A percentile compares a stretch with the other conserved stretches of the same genome.
Evolutionary conservation across 2,329 filamentous ascomycete genomes (phyloP).

Genomic region (Fusarium brachygibbosum): DNA sequence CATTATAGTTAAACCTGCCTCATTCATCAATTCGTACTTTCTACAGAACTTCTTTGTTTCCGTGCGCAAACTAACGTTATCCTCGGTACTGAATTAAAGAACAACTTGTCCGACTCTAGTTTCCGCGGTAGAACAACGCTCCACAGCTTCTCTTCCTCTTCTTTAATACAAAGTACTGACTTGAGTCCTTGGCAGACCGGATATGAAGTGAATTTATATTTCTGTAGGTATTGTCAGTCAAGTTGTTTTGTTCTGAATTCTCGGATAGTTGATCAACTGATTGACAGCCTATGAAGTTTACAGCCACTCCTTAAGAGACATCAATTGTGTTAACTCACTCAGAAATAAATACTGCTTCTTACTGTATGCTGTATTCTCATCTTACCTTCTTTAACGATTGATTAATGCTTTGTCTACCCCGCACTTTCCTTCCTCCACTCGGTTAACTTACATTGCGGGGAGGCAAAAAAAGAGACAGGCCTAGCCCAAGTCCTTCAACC

Average conservation of each 20-base stretch:
- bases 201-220: neutral
- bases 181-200: neutral
- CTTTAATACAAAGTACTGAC: no score
- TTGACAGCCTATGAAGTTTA: neutral
- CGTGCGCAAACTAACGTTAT: neutral
- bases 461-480: conserved; percentile 14
- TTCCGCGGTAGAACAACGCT: neutral
- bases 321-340: no score
- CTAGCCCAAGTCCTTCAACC: neutral
- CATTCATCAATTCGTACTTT: no score
- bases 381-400: neutral
- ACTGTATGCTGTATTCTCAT: no score
- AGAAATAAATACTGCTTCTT: neutral
- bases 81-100: no score
- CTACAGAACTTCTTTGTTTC: no score
- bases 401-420: conserved; percentile 20
- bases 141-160: neutral
- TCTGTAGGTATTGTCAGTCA: neutral
- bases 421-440: conserved; percentile 22
- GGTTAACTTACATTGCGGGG: conserved; percentile 25
- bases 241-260: neutral
- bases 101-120: neutral
- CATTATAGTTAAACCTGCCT: no score
- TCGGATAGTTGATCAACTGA: neutral
- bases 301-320: neutral